These are phyloP conservation scores for Funneliformis caledonium DNA, from an alignment of 371 early-diverging fungal genomes.

Conservation along the genomic window DNA sequence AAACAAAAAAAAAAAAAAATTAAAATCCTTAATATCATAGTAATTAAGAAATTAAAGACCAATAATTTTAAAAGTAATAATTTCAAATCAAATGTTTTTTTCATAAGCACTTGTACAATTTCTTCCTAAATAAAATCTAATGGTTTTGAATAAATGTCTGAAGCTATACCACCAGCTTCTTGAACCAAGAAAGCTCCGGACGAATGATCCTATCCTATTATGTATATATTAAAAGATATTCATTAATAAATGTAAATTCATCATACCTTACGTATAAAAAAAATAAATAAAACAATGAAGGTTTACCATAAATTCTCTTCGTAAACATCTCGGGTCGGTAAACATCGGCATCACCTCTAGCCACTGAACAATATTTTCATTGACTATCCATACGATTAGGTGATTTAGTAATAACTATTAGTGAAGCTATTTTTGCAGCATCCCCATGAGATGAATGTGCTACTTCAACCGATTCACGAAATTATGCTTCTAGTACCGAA, in stretches of 20 bases:
- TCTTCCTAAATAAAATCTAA: slow-evolving; percentile 89
- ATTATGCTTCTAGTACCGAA: slow-evolving; percentile 65
- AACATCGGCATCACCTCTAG: slow-evolving; percentile 89
- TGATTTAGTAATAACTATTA: slow-evolving; percentile 73
- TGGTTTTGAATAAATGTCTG: slow-evolving; percentile 82
- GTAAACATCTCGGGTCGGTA: slow-evolving; percentile 81
- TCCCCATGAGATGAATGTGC: slow-evolving; percentile 87
- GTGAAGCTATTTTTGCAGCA: slow-evolving; percentile 72
- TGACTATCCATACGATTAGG: slow-evolving; percentile 94
- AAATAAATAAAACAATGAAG: too few species aligned
- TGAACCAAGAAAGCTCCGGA: slow-evolving; percentile 85
- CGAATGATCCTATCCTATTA: slow-evolving; percentile 92
- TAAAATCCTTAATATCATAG: too few species aligned
- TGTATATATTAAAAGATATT: not conserved
- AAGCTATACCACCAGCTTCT: slow-evolving; percentile 95
- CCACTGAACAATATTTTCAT: slow-evolving; percentile 89
- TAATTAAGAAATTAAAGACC: too few species aligned
- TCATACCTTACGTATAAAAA: not conserved
- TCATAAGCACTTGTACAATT: slow-evolving; percentile 65
- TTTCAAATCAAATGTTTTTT: too few species aligned
- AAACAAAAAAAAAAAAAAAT: too few species aligned
- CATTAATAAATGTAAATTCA: slow-evolving; percentile 2
- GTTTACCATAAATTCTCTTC: slow-evolving; percentile 96
- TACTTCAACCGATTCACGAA: slow-evolving; percentile 97
- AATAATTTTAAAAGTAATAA: too few species aligned